These are phyloP conservation scores for Phytophthora cactorum DNA, from an alignment of 352 stramenopile species.

Conservation along the genomic window DNA sequence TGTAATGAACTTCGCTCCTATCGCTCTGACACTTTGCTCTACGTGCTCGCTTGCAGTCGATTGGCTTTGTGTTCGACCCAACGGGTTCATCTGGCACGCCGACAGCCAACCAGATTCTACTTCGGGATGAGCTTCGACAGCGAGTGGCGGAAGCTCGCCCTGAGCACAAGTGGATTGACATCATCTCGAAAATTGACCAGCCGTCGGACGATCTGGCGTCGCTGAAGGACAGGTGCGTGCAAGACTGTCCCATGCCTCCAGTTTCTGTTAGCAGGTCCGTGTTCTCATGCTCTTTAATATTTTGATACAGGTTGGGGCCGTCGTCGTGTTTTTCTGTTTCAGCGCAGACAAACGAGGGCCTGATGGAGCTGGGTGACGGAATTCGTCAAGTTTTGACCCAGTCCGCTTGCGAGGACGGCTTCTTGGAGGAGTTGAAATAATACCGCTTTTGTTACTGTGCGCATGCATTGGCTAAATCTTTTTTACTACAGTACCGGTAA, in stretches of 20 bases:
- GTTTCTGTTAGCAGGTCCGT: neutral
- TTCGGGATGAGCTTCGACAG: slow-evolving; percentile 74
- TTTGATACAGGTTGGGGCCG: slow-evolving; percentile 30
- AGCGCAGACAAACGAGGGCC: slow-evolving; percentile 77
- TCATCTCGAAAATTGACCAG: slow-evolving; percentile 88
- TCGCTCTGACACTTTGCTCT: slow-evolving; percentile 12
- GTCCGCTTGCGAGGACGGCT: slow-evolving; percentile 19
- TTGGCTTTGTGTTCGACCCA: slow-evolving; percentile 88
- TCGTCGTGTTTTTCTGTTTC: slow-evolving; percentile 53
- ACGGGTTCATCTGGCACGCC: slow-evolving; percentile 71
- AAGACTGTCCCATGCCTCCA: neutral
- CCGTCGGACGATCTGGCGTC: slow-evolving; percentile 44
- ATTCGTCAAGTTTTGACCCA: slow-evolving; percentile 61
- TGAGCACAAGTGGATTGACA: slow-evolving; percentile 80
- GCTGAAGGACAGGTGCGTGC: slow-evolving; percentile 44
- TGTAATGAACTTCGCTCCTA: neutral
- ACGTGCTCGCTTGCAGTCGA: slow-evolving; percentile 48
- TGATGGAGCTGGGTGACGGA: slow-evolving; percentile 60
- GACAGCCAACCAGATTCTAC: slow-evolving; percentile 62
- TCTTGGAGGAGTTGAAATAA: slow-evolving; percentile 20
- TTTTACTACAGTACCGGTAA: too few species aligned
- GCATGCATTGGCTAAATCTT: neutral
- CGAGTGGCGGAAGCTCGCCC: slow-evolving; percentile 49
- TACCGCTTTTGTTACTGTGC: neutral
- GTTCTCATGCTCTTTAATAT: neutral